Conservation (phyloP, 208 protist species). For the Trypanosomatidae sp. region DNA sequence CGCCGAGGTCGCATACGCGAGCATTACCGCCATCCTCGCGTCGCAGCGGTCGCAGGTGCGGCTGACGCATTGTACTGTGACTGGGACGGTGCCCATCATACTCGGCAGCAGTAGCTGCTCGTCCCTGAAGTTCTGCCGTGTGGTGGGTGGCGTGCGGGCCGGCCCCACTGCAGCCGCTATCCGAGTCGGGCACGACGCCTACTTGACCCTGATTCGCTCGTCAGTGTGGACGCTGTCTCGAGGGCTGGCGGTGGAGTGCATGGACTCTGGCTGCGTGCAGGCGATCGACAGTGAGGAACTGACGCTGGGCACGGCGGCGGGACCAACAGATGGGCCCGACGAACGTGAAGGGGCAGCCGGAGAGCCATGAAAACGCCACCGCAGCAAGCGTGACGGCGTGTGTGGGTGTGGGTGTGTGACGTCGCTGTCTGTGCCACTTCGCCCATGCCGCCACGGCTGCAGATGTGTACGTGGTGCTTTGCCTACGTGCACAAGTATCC, state of each 20-base stretch:
- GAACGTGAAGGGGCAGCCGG: background rate
- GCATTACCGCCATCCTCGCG: constrained; percentile 7
- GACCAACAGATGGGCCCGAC: background rate
- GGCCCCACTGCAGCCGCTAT: constrained; percentile 1
- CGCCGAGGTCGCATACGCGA: constrained; percentile 5
- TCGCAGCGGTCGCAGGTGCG: constrained; percentile 2
- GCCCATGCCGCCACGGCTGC: background rate
- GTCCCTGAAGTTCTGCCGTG: constrained; percentile 10
- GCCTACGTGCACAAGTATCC: background rate
- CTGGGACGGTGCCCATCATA: background rate
- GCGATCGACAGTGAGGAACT: constrained; percentile 6
- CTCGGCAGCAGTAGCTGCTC: constrained; percentile 6
- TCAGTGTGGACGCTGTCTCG: constrained; percentile 20
- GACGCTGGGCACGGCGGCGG: background rate
- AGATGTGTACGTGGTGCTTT: background rate
- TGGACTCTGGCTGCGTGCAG: background rate
- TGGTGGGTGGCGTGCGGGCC: background rate
- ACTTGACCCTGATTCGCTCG: constrained; percentile 1
- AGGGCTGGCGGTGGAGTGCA: constrained; percentile 7
- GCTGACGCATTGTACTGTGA: constrained; percentile 12
- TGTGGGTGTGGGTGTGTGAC: background rate
- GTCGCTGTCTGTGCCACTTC: background rate
- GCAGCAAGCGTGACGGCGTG: background rate
- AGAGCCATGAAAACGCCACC: background rate
- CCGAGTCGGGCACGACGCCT: background rate